Evolutionary conservation across 2,329 filamentous ascomycete genomes (phyloP), one percentile per base, ranked within the genome.

Genomic region (Helicocarpus griseus): DNA sequence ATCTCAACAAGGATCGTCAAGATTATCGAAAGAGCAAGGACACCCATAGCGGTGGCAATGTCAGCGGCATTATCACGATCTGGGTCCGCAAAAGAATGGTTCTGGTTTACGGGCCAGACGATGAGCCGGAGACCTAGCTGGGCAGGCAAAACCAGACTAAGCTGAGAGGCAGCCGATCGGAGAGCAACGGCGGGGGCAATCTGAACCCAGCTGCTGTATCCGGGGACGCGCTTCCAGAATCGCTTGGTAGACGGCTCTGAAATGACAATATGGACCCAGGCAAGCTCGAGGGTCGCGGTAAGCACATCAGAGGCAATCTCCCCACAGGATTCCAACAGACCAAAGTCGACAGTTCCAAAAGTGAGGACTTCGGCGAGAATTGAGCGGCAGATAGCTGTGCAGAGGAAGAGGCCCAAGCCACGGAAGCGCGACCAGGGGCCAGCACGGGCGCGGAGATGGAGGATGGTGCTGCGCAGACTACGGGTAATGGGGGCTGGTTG

Each of bases 241-340:
- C 71, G 72, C 65, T 79, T 78, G 45, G 74, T 63, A 52, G 79
- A 83, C 4, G 82, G 81, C 49, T 81, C 75, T 1, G 87, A 83
- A 63, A 96, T 89, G 65, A 95, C 81, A 61, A 87, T 83, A 67
- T 95, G 89, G 3, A 89, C 87, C 89, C 89, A 95, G 49, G 81
- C 78, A 58, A 90, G 79, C 65, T 81, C 79, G 53, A 91, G 68
- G 61, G 85, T 85, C 35, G 85, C 79, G 29, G 87, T 73, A 19
- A 78, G 67, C 21, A 91, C 67, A 48, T 79, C 75, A 24, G 80
- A 74, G 39, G 85, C 52, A 47, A 84, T 75, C 49, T 75, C 75
- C 50, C 74, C 73, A 50, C 86, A 36, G 24, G 71, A 57, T 57
- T 70, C 63, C 50, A 83, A 57, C 48, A 73, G 63, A 52, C 73